Percentiles rank a stretch among this genome's conserved stretches.
Conservation (phyloP, 208 protist genomes). For the Leishmania lainsoni region DNA sequence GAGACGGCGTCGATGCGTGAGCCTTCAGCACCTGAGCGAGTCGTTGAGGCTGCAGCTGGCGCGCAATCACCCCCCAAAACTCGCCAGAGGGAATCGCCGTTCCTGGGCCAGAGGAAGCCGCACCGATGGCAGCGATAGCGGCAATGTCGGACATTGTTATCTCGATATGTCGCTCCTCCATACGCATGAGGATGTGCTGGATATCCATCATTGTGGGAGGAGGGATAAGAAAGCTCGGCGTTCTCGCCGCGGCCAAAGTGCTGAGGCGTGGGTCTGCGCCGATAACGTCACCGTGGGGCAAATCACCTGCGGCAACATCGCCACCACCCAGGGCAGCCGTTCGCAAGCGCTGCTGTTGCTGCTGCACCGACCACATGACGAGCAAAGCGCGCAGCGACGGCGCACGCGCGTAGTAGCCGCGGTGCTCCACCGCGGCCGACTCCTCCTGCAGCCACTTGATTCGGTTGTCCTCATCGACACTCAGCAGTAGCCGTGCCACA, state of each 20-base stretch:
- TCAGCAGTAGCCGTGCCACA: slow-evolving; percentile 59
- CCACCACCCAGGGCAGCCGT: slow-evolving; percentile 4
- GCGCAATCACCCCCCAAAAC: slow-evolving; percentile 26
- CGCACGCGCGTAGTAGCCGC: slow-evolving; percentile 56
- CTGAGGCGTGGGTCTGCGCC: slow-evolving; percentile 15
- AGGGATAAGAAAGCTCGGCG: slow-evolving; percentile 16
- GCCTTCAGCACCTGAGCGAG: slow-evolving; percentile 18
- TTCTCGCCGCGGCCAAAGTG: slow-evolving; percentile 4
- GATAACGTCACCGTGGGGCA: not conserved
- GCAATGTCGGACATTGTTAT: slow-evolving; percentile 38
- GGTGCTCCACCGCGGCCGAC: slow-evolving; percentile 29
- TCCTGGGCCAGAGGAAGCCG: slow-evolving; percentile 8
- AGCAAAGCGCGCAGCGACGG: slow-evolving; percentile 79
- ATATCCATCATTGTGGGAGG: slow-evolving; percentile 35
- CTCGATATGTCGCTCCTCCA: slow-evolving; percentile 39
- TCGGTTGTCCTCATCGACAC: slow-evolving; percentile 72
- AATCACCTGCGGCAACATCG: not conserved
- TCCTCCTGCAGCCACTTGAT: slow-evolving; percentile 82
- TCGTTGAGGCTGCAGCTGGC: slow-evolving; percentile 21
- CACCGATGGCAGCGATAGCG: slow-evolving; percentile 31
- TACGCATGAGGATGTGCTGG: slow-evolving; percentile 43
- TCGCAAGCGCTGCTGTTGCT: slow-evolving; percentile 22
- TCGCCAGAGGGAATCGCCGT: slow-evolving; percentile 16
- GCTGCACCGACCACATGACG: slow-evolving; percentile 47
- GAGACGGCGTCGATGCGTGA: not conserved